Percentiles rank a stretch among this genome's conserved stretches.
Evolutionary conservation across 2,329 filamentous ascomycete species (phyloP).

Genomic region (Chaetomiaceae sp.): DNA sequence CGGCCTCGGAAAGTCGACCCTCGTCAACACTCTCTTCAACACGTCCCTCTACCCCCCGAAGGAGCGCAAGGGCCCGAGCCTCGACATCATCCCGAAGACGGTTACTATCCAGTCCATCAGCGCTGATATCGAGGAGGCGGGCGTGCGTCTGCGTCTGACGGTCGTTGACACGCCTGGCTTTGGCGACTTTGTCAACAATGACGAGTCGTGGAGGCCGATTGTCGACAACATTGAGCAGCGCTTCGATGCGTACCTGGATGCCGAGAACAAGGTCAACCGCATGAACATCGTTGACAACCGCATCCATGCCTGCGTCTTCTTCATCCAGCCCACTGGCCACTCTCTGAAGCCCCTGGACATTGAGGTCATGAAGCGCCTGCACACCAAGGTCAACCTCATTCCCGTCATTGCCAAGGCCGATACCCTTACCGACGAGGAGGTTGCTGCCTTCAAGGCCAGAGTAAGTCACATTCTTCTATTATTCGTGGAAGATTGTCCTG

Average conservation of each 20-base stretch:
- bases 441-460: constrained; percentile 88
- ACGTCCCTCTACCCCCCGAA: constrained; percentile 97
- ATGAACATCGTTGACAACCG: constrained; percentile 99
- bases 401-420: constrained; percentile 98
- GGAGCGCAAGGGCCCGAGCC: constrained; percentile 95
- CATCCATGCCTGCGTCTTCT: constrained; percentile 98
- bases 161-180: constrained; percentile 98
- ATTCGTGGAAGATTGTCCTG: not conserved
- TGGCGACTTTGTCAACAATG: constrained; percentile 99
- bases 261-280: constrained; percentile 99
- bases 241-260: constrained; percentile 96
- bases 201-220: constrained; percentile 98
- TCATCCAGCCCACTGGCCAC: constrained; percentile 98
- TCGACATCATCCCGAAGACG: constrained; percentile 98
- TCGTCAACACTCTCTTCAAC: constrained; percentile 99
- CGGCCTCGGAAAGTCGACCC: constrained; percentile 95
- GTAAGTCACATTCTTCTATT: constrained; percentile 54
- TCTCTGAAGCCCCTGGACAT: constrained; percentile 98
- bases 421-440: constrained; percentile 95
- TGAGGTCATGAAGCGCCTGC: constrained; percentile 97
- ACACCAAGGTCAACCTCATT: constrained; percentile 99
- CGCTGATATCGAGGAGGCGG: constrained; percentile 96
- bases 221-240: constrained; percentile 99
- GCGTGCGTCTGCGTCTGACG: constrained; percentile 90
- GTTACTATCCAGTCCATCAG: constrained; percentile 93